Conservation (phyloP, 768 basidiomycete species). For the Pholiota conissans region DNA sequence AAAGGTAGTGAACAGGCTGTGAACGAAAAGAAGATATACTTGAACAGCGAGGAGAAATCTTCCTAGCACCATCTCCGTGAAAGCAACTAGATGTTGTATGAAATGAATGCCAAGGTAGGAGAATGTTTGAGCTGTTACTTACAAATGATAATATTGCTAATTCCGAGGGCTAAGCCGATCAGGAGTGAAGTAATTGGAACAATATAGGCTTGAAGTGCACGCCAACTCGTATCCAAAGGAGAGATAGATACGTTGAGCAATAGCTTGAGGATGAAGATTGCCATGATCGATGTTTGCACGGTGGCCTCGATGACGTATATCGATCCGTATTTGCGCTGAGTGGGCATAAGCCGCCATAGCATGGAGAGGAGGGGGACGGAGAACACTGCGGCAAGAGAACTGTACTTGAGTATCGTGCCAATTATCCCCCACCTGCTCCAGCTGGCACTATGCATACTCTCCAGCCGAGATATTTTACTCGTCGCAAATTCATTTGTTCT, state of each 20-base stretch:
- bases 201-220: conserved; percentile 44
- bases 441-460: conserved; percentile 49
- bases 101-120: neutral
- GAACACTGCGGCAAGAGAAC: conserved; percentile 43
- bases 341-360: conserved; percentile 54
- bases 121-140: conserved; percentile 29
- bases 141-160: conserved; percentile 61
- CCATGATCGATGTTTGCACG: conserved; percentile 57
- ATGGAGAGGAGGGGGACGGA: conserved; percentile 58
- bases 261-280: conserved; percentile 62
- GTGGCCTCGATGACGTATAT: conserved; percentile 60
- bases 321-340: conserved; percentile 36
- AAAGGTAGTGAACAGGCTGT: conserved; percentile 46
- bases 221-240: conserved; percentile 37
- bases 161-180: conserved; percentile 50
- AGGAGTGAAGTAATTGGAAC: conserved; percentile 52
- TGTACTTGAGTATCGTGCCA: conserved; percentile 54
- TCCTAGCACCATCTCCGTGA: conserved; percentile 71
- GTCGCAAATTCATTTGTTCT: neutral
- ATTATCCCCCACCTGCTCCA: conserved; percentile 66
- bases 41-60: conserved; percentile 65
- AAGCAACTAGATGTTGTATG: conserved; percentile 45
- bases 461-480: conserved; percentile 9
- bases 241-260: conserved; percentile 55
- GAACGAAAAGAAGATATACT: conserved; percentile 61